Evolutionary conservation across 2,329 filamentous ascomycete genomes (phyloP).

Genomic region (Aspergillus sp.): DNA sequence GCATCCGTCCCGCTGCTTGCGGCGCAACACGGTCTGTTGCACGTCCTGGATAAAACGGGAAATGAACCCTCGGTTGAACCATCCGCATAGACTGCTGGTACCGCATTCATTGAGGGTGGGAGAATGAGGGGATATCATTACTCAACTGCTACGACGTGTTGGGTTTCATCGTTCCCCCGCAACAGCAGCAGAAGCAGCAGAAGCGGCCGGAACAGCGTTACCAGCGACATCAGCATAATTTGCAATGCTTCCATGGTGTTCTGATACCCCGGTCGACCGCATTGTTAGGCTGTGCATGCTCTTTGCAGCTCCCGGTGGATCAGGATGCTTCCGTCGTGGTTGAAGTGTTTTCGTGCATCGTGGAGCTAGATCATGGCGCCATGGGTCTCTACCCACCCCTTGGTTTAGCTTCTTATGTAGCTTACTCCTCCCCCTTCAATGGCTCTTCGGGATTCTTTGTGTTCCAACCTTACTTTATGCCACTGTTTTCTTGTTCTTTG

Average conservation of each 20-base stretch:
- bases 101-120: background rate
- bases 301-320: slow-evolving; percentile 2
- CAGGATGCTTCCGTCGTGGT: slow-evolving; percentile 22
- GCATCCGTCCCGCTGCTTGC: background rate
- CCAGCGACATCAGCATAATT: background rate
- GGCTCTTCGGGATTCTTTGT: background rate
- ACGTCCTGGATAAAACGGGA: background rate
- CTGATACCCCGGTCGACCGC: background rate
- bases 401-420: slow-evolving; percentile 17
- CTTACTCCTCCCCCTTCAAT: slow-evolving; percentile 11
- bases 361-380: slow-evolving; percentile 11
- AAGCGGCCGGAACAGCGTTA: background rate
- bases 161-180: background rate
- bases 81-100: background rate
- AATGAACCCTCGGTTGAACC: background rate
- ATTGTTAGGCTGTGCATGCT: background rate
- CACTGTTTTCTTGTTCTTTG: slow-evolving; percentile 4
- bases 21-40: background rate
- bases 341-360: slow-evolving; percentile 16
- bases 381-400: slow-evolving; percentile 9
- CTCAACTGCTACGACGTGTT: background rate
- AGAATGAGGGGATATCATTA: background rate
- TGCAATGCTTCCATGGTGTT: background rate
- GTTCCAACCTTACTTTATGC: slow-evolving; percentile 4
- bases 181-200: background rate